Conservation (phyloP, 352 stramenopile genomes). For the Phytophthora sp. region DNA sequence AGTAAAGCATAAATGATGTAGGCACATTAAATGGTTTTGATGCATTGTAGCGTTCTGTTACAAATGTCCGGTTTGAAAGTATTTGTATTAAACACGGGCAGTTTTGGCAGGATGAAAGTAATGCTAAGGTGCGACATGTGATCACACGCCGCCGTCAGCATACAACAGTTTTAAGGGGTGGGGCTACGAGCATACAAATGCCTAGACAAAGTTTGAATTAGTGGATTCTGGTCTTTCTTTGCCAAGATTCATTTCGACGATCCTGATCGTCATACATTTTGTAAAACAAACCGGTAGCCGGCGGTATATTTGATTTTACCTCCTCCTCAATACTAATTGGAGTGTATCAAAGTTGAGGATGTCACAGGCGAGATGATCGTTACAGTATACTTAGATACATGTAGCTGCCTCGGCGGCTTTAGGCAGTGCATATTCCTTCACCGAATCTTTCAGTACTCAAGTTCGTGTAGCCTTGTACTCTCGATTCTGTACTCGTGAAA, state of each 20-base stretch:
- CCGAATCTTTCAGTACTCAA: too few species aligned
- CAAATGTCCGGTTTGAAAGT: conserved; percentile 3
- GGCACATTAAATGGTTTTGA: conserved; percentile 5
- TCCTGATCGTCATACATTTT: too few species aligned
- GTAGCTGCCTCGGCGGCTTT: too few species aligned
- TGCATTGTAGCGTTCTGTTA: conserved; percentile 17
- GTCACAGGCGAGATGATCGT: too few species aligned
- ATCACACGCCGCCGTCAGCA: conserved; percentile 1
- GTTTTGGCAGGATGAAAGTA: conserved; percentile 13
- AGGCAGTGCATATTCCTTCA: too few species aligned
- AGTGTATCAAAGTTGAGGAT: too few species aligned
- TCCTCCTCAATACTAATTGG: too few species aligned
- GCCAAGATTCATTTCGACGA: background rate
- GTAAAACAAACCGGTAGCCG: too few species aligned
- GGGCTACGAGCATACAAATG: conserved; percentile 3
- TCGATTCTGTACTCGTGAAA: too few species aligned
- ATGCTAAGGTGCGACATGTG: conserved; percentile 11
- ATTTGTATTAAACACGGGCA: background rate
- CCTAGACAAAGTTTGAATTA: background rate
- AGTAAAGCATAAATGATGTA: conserved; percentile 14
- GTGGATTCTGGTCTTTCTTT: conserved; percentile 1
- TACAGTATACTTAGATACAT: too few species aligned
- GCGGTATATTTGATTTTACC: too few species aligned
- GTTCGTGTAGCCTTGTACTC: too few species aligned
- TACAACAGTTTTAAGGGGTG: background rate